Evolutionary conservation across 495 filamentous ascomycete genomes (phyloP).

Genomic region (Tuber microsphaerosporum): DNA sequence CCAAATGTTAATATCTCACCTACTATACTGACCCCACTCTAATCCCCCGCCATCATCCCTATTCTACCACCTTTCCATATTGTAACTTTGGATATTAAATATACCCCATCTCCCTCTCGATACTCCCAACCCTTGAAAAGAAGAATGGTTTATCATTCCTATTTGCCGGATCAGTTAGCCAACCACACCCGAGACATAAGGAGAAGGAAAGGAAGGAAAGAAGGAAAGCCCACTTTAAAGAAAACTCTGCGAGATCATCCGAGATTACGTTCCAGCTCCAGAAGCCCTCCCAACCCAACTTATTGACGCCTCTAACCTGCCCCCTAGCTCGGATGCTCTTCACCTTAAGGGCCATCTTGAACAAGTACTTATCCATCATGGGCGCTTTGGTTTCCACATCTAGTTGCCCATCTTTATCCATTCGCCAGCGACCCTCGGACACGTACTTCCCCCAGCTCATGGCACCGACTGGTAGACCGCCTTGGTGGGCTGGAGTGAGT

Average conservation of each 20-base stretch:
- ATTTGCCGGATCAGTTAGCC: neutral
- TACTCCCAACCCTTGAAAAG: constrained; percentile 65
- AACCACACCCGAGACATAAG: neutral
- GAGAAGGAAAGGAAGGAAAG: neutral
- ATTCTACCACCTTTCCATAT: neutral
- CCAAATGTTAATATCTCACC: neutral
- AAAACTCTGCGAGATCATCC: constrained; percentile 84
- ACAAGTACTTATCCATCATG: constrained; percentile 63
- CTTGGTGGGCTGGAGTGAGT: constrained; percentile 19
- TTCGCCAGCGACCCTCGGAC: constrained; percentile 38
- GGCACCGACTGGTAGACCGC: constrained; percentile 44
- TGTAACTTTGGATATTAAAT: neutral
- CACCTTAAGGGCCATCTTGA: constrained; percentile 67
- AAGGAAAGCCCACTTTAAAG: constrained; percentile 43
- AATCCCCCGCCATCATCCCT: neutral
- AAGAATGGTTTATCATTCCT: constrained; percentile 80
- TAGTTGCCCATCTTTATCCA: constrained; percentile 57
- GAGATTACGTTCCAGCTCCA: constrained; percentile 86
- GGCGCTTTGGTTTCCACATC: constrained; percentile 81
- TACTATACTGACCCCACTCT: neutral
- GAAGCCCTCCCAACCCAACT: constrained; percentile 79
- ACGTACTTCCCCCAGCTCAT: constrained; percentile 45
- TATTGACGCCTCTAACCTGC: constrained; percentile 59
- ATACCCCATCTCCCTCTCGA: constrained; percentile 29
- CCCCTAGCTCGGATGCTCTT: constrained; percentile 48